Evolutionary conservation across 371 early-diverging fungal genomes (phyloP), one percentile per base, ranked within the genome.

Genomic region (Basidiobolus meristosporus): DNA sequence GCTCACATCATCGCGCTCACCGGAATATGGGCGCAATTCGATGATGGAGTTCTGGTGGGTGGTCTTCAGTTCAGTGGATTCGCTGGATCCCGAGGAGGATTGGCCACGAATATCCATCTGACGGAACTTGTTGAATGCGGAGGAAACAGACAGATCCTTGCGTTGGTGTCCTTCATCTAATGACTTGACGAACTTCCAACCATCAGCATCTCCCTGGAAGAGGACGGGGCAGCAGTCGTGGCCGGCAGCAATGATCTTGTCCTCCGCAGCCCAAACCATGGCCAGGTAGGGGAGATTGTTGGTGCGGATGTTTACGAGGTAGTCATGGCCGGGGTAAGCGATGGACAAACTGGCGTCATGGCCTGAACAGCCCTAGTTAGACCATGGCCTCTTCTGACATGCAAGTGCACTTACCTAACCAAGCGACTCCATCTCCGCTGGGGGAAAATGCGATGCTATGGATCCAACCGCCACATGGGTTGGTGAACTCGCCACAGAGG

Each of bases 41-140:
- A 82, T 88, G 57, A 92, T 92, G 14, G 93, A 84, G 58, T 96
- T 96, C 57, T 96, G 96, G 54, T 96, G 96, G 10, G 73, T 67
- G 4, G 78, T 73, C 36, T 66, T 65, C 17, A 91, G 60, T 47
- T 72, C 75, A 15, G 78, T 71, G 52, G 87, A 86, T 43, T 30
- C 47, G 16, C 39, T 38, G 20, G 18, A 14, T 14, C 52, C 53
- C 31, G 61, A 58, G 11, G 48, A 38, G 3, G 63, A 39, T 42
- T 86, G 86, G 37, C 74, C 87, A 39, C 80, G 71, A 30, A 77
- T 72, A 60, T 93, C 95, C 91, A 93, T 90, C 41, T 82, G 76
- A 45, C 75, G 75, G 77, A 96, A 96, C 42, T 77, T 77, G 47
- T 75, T 74, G 49, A 88, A 65, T 11, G 90, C 95, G 38, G 73